Evolutionary conservation across 2,329 filamentous ascomycete species (phyloP).

Genomic region (Exophiala lecanii-corni): DNA sequence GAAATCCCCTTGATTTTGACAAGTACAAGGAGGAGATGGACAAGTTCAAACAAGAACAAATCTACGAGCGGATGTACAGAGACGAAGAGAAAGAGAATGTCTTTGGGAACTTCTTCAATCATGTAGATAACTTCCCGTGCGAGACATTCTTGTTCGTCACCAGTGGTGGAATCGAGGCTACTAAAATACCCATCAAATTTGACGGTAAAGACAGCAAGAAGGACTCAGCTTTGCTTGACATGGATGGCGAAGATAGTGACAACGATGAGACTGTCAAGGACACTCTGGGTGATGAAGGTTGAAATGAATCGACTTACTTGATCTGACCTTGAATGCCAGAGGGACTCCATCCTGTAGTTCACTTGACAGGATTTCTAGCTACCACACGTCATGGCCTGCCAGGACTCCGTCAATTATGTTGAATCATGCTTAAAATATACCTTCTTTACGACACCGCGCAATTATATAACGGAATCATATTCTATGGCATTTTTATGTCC

Average conservation of each 20-base stretch:
- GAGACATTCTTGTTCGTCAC: conserved; percentile 72
- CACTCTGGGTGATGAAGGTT: conserved; percentile 25
- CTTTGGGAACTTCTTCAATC: conserved; percentile 76
- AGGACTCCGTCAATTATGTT: too few species aligned
- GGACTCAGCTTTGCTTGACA: conserved; percentile 2
- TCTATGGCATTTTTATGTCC: too few species aligned
- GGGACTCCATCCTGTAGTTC: too few species aligned
- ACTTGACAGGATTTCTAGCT: too few species aligned
- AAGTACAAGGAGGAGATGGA: conserved; percentile 74
- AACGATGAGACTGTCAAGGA: conserved; percentile 21
- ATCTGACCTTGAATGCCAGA: too few species aligned
- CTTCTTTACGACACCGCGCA: too few species aligned
- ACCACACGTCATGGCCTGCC: too few species aligned
- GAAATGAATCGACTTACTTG: too few species aligned
- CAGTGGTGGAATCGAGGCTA: conserved; percentile 61
- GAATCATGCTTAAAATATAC: too few species aligned
- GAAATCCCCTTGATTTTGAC: conserved; percentile 70
- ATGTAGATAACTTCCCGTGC: conserved; percentile 68
- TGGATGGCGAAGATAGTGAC: conserved; percentile 19
- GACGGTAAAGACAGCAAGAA: conserved; percentile 3
- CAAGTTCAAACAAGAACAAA: conserved; percentile 85
- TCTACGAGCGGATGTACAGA: conserved; percentile 86
- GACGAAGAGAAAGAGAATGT: conserved; percentile 83
- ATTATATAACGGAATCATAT: too few species aligned
- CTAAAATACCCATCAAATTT: conserved; percentile 35